These are phyloP conservation scores for Panicum hallii DNA, from an alignment of 202 grass and related monocot genomes.

Conservation along the genomic window DNA sequence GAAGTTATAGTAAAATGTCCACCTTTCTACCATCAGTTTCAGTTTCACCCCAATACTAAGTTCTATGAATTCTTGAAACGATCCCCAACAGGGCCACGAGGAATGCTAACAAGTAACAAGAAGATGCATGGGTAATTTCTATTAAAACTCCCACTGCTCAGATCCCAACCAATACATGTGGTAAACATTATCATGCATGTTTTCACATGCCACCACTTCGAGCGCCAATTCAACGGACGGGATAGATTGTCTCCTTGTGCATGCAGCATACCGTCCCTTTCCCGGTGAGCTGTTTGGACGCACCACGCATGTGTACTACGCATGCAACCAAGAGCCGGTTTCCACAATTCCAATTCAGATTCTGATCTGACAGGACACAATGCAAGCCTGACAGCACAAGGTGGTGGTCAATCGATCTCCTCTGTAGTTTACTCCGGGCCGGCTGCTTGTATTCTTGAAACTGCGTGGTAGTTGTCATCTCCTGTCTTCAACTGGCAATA, in stretches of 20 bases:
- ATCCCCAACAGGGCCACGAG: not conserved
- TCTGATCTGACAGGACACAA: not conserved
- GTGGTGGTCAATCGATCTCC: not conserved
- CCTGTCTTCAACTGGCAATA: not conserved
- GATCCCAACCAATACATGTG: not conserved
- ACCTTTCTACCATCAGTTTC: too few relatives aligned
- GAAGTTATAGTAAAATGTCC: too few relatives aligned
- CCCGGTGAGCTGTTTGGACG: conserved; percentile 27
- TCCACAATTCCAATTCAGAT: not conserved
- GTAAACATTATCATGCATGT: not conserved
- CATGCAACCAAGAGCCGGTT: not conserved
- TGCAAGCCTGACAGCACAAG: not conserved
- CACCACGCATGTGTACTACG: conserved; percentile 21
- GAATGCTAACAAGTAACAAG: not conserved
- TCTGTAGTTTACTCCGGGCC: not conserved
- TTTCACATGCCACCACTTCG: conserved; percentile 11
- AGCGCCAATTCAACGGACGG: not conserved
- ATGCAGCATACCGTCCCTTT: conserved; percentile 27
- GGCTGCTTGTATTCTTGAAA: conserved; percentile 7
- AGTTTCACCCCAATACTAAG: not conserved
- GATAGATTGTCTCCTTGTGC: conserved; percentile 15
- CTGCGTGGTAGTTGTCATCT: conserved; percentile 18
- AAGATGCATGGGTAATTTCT: not conserved
- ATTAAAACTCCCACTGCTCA: not conserved
- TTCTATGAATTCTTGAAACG: not conserved